Percentiles rank a stretch among this genome's conserved stretches.
phyloP scores from a whole-genome alignment of 306 rosid genomes.

The Dryas alaskensis region DNA sequence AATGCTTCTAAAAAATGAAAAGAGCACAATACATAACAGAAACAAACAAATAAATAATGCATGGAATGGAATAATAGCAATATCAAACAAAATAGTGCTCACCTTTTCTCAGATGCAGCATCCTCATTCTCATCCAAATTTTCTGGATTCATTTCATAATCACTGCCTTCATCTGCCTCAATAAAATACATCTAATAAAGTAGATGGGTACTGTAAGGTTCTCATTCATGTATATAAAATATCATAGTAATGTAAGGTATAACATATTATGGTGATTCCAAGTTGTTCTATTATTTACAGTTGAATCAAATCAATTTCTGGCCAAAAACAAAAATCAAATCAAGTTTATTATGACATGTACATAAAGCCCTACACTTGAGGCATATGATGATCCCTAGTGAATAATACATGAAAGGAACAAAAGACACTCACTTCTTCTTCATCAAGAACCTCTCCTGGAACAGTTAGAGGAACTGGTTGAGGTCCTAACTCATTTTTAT shows the following conservation, averaged over 20 bases:
- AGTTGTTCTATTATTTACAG: background rate
- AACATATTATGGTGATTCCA: background rate
- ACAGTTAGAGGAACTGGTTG: constrained; percentile 84
- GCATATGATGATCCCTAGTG: background rate
- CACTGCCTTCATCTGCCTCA: constrained; percentile 70
- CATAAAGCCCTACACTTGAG: background rate
- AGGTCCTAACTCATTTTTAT: constrained; percentile 86
- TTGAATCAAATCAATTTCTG: background rate
- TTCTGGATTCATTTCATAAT: constrained; percentile 47
- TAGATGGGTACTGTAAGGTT: background rate
- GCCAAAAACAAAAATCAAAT: no score
- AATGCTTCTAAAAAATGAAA: background rate
- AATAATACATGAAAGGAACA: constrained; percentile 7
- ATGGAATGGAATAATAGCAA: background rate
- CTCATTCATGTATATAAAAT: background rate
- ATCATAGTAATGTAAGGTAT: background rate
- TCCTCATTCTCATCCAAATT: constrained; percentile 47
- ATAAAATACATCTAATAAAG: constrained; percentile 68
- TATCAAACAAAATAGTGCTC: constrained; percentile 13
- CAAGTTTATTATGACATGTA: background rate
- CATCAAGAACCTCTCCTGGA: constrained; percentile 63
- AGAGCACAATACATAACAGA: background rate
- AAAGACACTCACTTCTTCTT: constrained; percentile 76
- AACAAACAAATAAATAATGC: background rate
- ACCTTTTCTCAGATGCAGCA: constrained; percentile 56